Evolutionary conservation across 1,284 basidiomycete genomes (phyloP).

Genomic region (Melampsora medusae): DNA sequence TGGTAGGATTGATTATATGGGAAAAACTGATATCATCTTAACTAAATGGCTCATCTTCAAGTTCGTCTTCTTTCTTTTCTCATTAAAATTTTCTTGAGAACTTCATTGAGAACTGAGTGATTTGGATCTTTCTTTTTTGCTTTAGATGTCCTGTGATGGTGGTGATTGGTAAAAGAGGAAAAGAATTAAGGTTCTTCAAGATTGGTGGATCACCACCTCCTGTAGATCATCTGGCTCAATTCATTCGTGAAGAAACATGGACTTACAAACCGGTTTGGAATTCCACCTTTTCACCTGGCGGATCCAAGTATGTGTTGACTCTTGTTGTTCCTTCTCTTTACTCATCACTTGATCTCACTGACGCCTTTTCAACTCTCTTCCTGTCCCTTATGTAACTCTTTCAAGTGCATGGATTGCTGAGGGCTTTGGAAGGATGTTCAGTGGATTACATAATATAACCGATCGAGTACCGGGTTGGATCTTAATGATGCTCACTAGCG

Average conservation of each 20-base stretch:
- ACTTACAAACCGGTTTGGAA: constrained; percentile 32
- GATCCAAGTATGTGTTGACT: constrained; percentile 17
- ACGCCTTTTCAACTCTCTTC: background rate
- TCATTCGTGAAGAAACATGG: constrained; percentile 25
- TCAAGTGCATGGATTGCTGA: constrained; percentile 34
- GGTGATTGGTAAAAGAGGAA: constrained; percentile 45
- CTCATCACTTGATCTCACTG: background rate
- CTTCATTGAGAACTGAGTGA: background rate
- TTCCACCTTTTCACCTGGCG: constrained; percentile 31
- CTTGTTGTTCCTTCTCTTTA: background rate
- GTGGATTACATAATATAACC: constrained; percentile 22
- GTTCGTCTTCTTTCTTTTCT: background rate
- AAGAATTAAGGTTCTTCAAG: constrained; percentile 48
- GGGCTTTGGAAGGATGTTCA: constrained; percentile 11
- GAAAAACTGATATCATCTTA: constrained; percentile 30
- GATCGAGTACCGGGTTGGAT: constrained; percentile 38
- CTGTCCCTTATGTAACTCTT: background rate
- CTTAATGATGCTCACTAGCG: constrained; percentile 35
- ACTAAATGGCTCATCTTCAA: constrained; percentile 45
- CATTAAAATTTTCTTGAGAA: background rate
- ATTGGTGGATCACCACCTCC: constrained; percentile 44
- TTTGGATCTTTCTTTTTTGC: too few relatives aligned
- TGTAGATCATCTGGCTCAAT: constrained; percentile 30
- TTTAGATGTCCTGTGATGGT: constrained; percentile 48
- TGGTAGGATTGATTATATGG: constrained; percentile 43